phyloP scores from a whole-genome alignment of 768 basidiomycete species.

The Clitopilus passeckerianus region DNA sequence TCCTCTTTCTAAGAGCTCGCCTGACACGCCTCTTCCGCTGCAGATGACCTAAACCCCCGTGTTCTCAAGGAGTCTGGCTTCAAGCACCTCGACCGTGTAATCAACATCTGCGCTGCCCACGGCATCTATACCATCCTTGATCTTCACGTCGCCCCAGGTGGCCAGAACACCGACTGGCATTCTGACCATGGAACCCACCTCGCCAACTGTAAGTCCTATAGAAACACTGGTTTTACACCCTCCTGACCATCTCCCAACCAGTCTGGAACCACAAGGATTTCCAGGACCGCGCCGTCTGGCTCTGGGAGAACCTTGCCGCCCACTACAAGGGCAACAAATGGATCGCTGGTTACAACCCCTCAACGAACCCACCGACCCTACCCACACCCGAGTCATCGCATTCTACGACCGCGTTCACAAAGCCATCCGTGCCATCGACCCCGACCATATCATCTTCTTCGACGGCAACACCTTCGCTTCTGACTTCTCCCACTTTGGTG shows the following conservation, averaged over 20 bases:
- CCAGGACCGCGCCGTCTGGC: conserved; percentile 72
- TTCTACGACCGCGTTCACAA: conserved; percentile 69
- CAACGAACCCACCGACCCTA: conserved; percentile 76
- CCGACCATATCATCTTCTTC: conserved; percentile 70
- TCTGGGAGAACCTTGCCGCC: conserved; percentile 72
- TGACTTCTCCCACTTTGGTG: conserved; percentile 70
- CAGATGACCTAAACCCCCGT: conserved; percentile 73
- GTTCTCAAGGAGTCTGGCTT: conserved; percentile 72
- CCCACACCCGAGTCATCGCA: conserved; percentile 54
- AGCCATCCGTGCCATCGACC: conserved; percentile 69
- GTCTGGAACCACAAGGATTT: conserved; percentile 86
- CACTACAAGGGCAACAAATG: conserved; percentile 77
- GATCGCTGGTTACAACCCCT: conserved; percentile 88
- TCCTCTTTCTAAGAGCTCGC: neutral
- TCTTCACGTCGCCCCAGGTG: conserved; percentile 71
- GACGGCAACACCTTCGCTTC: conserved; percentile 84
- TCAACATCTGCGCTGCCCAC: conserved; percentile 67
- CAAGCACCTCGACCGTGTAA: conserved; percentile 80
- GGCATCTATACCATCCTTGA: conserved; percentile 82
- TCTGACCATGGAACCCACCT: conserved; percentile 66
- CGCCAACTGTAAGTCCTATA: conserved; percentile 41
- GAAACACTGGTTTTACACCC: neutral
- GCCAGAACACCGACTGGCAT: conserved; percentile 81
- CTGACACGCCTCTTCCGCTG: neutral
- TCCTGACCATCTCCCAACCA: conserved; percentile 8